Conservation (phyloP, 1,284 basidiomycete genomes). For the Sphaerobolus stellatus region DNA sequence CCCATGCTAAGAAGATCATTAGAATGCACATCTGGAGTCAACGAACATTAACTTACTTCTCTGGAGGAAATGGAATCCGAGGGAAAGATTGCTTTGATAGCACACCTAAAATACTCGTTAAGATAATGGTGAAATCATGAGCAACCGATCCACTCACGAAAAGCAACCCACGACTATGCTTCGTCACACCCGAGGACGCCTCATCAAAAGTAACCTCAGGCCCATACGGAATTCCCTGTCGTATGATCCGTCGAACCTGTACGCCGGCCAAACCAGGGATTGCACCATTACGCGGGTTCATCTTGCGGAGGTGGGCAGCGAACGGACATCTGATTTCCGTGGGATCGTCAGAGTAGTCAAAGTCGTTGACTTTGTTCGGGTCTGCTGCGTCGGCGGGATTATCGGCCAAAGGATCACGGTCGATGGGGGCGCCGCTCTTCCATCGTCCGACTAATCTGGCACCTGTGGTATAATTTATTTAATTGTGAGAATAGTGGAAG, state of each 20-base stretch:
- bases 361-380: background rate
- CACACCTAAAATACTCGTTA: slow-evolving; percentile 23
- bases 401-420: background rate
- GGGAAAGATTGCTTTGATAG: slow-evolving; percentile 29
- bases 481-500: too few relatives aligned
- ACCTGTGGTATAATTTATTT: too few relatives aligned
- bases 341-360: slow-evolving; percentile 3
- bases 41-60: slow-evolving; percentile 9
- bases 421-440: slow-evolving; percentile 16
- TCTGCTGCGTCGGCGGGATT: background rate
- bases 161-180: slow-evolving; percentile 27
- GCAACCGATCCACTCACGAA: slow-evolving; percentile 18
- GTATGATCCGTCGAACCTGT: slow-evolving; percentile 21
- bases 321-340: slow-evolving; percentile 5
- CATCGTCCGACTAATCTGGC: slow-evolving; percentile 29
- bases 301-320: slow-evolving; percentile 4
- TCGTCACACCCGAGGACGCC: background rate
- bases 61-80: slow-evolving; percentile 36
- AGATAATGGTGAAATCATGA: background rate
- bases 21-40: background rate
- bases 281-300: slow-evolving; percentile 21
- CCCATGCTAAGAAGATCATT: background rate
- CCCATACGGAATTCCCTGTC: slow-evolving; percentile 31
- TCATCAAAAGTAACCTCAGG: slow-evolving; percentile 23
- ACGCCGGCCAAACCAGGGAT: slow-evolving; percentile 19